Percentiles rank a stretch among this genome's conserved stretches.
Evolutionary conservation across 768 basidiomycete genomes (phyloP).

Genomic region (Suillus subaureus): DNA sequence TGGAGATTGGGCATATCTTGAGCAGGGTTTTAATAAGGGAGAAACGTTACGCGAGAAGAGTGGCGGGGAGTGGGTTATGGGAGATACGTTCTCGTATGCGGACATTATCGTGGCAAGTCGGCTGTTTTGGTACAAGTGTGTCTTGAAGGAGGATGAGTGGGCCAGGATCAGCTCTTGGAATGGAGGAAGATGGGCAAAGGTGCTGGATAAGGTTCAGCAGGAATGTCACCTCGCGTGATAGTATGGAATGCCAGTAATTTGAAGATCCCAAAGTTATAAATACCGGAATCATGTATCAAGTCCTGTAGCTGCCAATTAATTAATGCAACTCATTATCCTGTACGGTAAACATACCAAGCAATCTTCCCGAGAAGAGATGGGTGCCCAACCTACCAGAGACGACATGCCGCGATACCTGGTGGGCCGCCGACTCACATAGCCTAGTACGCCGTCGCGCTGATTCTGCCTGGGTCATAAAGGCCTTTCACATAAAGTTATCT

Average conservation of each 20-base stretch:
- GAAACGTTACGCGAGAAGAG: background rate
- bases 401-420: too few relatives aligned
- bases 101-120: constrained; percentile 9
- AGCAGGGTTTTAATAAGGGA: constrained; percentile 31
- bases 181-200: constrained; percentile 7
- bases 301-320: too few relatives aligned
- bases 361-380: too few relatives aligned
- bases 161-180: constrained; percentile 4
- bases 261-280: too few relatives aligned
- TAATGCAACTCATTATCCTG: too few relatives aligned
- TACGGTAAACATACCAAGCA: too few relatives aligned
- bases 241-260: background rate
- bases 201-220: constrained; percentile 2
- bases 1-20: constrained; percentile 39
- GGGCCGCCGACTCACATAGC: too few relatives aligned
- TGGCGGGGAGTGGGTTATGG: constrained; percentile 7
- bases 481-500: too few relatives aligned
- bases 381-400: too few relatives aligned
- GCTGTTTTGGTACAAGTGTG: constrained; percentile 7
- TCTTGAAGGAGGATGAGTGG: constrained; percentile 11
- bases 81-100: constrained; percentile 13
- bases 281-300: too few relatives aligned
- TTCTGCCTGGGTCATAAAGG: too few relatives aligned
- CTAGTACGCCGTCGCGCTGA: too few relatives aligned
- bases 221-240: constrained; percentile 2